phyloP scores from a whole-genome alignment of 1,284 basidiomycete species.

The Sporisorium graminicola region DNA sequence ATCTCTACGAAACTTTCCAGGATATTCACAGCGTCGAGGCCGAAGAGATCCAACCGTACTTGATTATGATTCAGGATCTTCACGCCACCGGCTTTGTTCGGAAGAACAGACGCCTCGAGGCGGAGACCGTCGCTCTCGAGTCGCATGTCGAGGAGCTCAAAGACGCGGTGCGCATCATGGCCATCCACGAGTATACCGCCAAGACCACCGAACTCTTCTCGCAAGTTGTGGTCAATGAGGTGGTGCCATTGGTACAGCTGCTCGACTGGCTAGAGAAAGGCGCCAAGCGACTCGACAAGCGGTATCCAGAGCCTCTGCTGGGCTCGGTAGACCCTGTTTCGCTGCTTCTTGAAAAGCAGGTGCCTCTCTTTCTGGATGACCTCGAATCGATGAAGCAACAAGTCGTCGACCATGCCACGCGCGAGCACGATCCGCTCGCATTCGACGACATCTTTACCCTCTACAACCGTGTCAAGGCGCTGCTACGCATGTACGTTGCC shows the following conservation, averaged over 20 bases:
- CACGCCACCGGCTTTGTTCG: constrained; percentile 62
- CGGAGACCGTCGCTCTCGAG: constrained; percentile 54
- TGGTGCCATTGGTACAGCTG: constrained; percentile 80
- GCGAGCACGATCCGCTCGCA: constrained; percentile 52
- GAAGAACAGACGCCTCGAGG: constrained; percentile 46
- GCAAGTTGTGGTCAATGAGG: constrained; percentile 80
- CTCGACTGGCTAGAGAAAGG: constrained; percentile 89
- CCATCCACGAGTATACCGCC: constrained; percentile 75
- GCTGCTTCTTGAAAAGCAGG: constrained; percentile 79
- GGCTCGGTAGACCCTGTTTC: constrained; percentile 74
- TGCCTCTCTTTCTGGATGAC: constrained; percentile 83
- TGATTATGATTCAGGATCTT: constrained; percentile 66
- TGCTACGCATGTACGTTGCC: constrained; percentile 82
- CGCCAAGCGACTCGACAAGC: constrained; percentile 84
- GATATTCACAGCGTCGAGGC: constrained; percentile 67
- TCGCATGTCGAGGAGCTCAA: constrained; percentile 68
- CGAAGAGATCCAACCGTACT: constrained; percentile 57
- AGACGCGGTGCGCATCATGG: constrained; percentile 76
- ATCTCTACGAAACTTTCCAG: constrained; percentile 86
- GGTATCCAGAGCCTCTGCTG: constrained; percentile 84
- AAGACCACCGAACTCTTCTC: constrained; percentile 75
- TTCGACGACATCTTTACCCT: constrained; percentile 82
- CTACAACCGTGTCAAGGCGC: constrained; percentile 80
- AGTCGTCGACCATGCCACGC: constrained; percentile 57
- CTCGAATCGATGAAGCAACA: constrained; percentile 71